phyloP scores from a whole-genome alignment of 129 eudicot genomes.

The Pulicaria dysenterica region DNA sequence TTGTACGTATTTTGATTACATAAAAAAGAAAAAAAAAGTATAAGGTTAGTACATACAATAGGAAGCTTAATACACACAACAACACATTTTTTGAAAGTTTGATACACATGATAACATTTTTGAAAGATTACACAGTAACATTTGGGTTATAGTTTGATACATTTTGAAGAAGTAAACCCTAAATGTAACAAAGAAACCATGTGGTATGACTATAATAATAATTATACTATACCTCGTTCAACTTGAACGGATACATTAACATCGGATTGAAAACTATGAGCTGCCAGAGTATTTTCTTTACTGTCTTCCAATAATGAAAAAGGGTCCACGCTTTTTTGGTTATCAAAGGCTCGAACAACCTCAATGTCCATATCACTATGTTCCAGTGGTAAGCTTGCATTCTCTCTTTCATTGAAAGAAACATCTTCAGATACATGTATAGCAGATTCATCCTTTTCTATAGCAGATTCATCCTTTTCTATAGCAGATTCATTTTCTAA shows the following conservation, averaged over 20 bases:
- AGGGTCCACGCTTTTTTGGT: constrained; percentile 28
- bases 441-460: constrained; percentile 29
- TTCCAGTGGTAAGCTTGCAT: constrained; percentile 30
- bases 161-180: too few species aligned
- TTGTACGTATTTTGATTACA: too few species aligned
- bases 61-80: too few species aligned
- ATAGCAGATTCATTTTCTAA: not conserved
- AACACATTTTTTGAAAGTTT: too few species aligned
- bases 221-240: constrained; percentile 39
- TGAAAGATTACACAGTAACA: too few species aligned
- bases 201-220: constrained; percentile 11
- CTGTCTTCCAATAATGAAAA: constrained; percentile 29
- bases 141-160: too few species aligned
- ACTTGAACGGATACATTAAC: constrained; percentile 19
- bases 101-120: too few species aligned
- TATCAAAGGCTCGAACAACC: constrained; percentile 29
- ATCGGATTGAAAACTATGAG: constrained; percentile 34
- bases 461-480: constrained; percentile 19
- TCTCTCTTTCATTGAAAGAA: constrained; percentile 27
- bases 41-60: too few species aligned
- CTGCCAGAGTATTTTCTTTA: constrained; percentile 26
- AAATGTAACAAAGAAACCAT: constrained; percentile 6
- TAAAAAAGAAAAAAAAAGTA: too few species aligned
- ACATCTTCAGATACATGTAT: constrained; percentile 31
- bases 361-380: constrained; percentile 31